phyloP scores from a whole-genome alignment of 2,329 filamentous ascomycete species.

The Penicillium crustosum region DNA sequence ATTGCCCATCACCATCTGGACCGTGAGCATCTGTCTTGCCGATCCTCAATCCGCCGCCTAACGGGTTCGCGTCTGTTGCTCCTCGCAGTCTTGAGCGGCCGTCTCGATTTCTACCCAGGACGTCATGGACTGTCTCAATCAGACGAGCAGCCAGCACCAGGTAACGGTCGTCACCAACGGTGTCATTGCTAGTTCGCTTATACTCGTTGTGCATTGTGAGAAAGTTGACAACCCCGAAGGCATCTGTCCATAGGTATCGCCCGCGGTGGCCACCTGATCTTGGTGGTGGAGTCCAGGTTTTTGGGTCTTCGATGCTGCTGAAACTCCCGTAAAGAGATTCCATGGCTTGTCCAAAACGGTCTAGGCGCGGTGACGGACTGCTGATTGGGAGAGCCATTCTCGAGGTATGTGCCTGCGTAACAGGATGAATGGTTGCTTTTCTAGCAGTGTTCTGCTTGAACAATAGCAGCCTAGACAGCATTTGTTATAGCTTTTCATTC shows the following conservation, averaged over 20 bases:
- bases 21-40: conserved; percentile 54
- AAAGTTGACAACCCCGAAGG: conserved; percentile 61
- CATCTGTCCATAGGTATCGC: conserved; percentile 62
- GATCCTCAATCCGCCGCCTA: conserved; percentile 58
- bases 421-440: neutral
- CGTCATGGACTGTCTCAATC: conserved; percentile 52
- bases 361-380: conserved; percentile 27
- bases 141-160: conserved; percentile 52
- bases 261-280: conserved; percentile 57
- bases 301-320: conserved; percentile 30
- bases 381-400: conserved; percentile 22
- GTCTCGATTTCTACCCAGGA: conserved; percentile 55
- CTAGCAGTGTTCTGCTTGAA: neutral
- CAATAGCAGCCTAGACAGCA: neutral
- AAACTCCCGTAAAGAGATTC: conserved; percentile 44
- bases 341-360: conserved; percentile 39
- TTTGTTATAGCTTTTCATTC: neutral
- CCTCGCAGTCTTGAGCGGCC: conserved; percentile 48
- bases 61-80: conserved; percentile 53
- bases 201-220: conserved; percentile 53
- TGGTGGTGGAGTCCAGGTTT: conserved; percentile 51
- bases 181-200: conserved; percentile 9
- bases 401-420: neutral
- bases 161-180: conserved; percentile 41
- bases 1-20: conserved; percentile 58